Evolutionary conservation across 371 early-diverging fungal species (phyloP), one percentile per base, ranked within the genome.

Genomic region (Apophysomyces ossiformis): DNA sequence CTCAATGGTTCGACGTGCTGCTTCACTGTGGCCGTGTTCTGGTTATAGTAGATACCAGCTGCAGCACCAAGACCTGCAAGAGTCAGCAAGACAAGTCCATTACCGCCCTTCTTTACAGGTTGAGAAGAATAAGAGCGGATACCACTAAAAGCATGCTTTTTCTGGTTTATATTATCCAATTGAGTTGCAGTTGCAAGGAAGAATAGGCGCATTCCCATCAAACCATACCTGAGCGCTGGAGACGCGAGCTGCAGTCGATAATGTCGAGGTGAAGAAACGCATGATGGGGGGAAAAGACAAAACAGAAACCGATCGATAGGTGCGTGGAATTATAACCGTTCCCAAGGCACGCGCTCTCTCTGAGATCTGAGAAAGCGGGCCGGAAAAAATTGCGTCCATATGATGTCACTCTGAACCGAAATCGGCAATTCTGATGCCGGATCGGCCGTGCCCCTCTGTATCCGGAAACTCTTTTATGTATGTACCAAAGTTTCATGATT

Each of bases 21-120:
- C 47, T 64, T 61, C 18, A 69, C 69, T 32, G 71, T 67, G 47
- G 73, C 56, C 32, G 68, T 45, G 15, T 61, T 69, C 38, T 69
- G 71, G 71, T 79, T 82, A 59, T 79, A 82, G 60, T 74, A 71
- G 36, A 79, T 60, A 66, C 83, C 79, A 70, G 76, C 79, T 5
- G 72, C 75, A 47, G 70, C 68, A 69, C 79, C 83, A 18, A 63
- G 37, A 61, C 73, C 82, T 50, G 75, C 63, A 18, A 81, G 70
- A 35, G 75, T 63, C 32, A 69, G 67, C 9, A 81, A 63, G 3
- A 81, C 43, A 46, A 76, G 61, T 37, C 69, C 73, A 63, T 75
- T 78, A 41, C 76, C 72, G n/a, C 78, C 73, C 50, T 70, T 67
- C 46, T 65, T 45, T 39, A 56, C 58, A 32, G 72, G 57, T 44